A percentile compares a stretch with the other conserved stretches of the same genome.
Evolutionary conservation across 768 basidiomycete genomes (phyloP).

Genomic region (Serendipita sp.): DNA sequence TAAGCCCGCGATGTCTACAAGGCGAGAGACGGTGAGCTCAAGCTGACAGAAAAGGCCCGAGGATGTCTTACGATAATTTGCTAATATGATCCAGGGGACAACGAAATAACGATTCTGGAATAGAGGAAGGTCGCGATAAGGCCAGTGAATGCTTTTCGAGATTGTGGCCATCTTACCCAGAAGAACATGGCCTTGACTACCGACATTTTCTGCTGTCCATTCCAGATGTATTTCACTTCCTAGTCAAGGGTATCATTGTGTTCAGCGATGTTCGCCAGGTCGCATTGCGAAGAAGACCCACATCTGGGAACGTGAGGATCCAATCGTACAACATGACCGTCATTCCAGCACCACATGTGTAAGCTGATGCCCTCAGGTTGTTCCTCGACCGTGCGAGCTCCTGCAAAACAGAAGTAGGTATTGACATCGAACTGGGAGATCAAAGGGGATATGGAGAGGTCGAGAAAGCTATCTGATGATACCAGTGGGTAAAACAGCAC

Average conservation of each 20-base stretch:
- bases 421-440: not conserved
- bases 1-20: not conserved
- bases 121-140: not conserved
- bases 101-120: not conserved
- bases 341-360: conserved; percentile 2
- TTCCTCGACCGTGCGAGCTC: not conserved
- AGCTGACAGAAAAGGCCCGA: not conserved
- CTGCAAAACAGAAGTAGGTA: not conserved
- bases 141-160: no score
- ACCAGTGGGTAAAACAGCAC: no score
- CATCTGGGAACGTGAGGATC: not conserved
- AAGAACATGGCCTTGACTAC: not conserved
- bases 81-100: not conserved
- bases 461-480: not conserved
- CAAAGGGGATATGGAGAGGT: not conserved
- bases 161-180: not conserved
- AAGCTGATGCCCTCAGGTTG: not conserved
- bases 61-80: not conserved
- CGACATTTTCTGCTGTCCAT: not conserved
- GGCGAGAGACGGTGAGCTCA: not conserved
- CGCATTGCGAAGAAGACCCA: not conserved
- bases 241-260: not conserved
- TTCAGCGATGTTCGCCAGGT: not conserved
- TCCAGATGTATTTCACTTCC: not conserved
- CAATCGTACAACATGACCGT: not conserved